Evolutionary conservation across 1,284 basidiomycete species (phyloP).

Genomic region (Xerocomus minutiporus): DNA sequence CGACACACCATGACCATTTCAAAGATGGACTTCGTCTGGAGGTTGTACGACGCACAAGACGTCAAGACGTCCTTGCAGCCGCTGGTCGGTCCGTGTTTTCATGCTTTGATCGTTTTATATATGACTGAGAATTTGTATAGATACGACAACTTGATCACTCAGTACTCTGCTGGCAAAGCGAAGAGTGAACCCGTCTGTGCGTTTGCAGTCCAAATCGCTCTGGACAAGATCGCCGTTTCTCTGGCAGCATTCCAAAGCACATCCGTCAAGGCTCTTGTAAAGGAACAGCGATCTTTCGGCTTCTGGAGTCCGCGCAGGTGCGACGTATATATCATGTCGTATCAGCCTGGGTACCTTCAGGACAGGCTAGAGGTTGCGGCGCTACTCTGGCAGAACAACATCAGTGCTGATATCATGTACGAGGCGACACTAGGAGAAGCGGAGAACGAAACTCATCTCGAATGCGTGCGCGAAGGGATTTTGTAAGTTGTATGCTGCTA

Average conservation of each 20-base stretch:
- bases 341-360: slow-evolving; percentile 68
- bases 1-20: slow-evolving; percentile 59
- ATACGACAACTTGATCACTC: slow-evolving; percentile 70
- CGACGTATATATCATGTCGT: slow-evolving; percentile 80
- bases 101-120: not conserved
- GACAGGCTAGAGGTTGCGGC: slow-evolving; percentile 76
- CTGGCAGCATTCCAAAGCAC: slow-evolving; percentile 71
- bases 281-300: slow-evolving; percentile 79
- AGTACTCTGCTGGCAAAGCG: slow-evolving; percentile 54
- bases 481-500: slow-evolving; percentile 45
- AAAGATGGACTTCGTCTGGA: slow-evolving; percentile 74
- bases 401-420: slow-evolving; percentile 86
- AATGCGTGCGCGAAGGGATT: slow-evolving; percentile 74
- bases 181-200: slow-evolving; percentile 57
- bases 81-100: slow-evolving; percentile 62
- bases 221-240: slow-evolving; percentile 74
- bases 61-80: slow-evolving; percentile 69
- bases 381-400: slow-evolving; percentile 75
- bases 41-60: slow-evolving; percentile 64
- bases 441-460: slow-evolving; percentile 61
- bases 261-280: slow-evolving; percentile 64
- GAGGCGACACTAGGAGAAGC: slow-evolving; percentile 59
- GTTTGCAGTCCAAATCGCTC: slow-evolving; percentile 70
- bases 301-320: slow-evolving; percentile 84
- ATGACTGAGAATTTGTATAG: slow-evolving; percentile 34